Base-by-base conservation (phyloP, 2,329 filamentous ascomycete species). In the Akanthomyces lecanii region DNA sequence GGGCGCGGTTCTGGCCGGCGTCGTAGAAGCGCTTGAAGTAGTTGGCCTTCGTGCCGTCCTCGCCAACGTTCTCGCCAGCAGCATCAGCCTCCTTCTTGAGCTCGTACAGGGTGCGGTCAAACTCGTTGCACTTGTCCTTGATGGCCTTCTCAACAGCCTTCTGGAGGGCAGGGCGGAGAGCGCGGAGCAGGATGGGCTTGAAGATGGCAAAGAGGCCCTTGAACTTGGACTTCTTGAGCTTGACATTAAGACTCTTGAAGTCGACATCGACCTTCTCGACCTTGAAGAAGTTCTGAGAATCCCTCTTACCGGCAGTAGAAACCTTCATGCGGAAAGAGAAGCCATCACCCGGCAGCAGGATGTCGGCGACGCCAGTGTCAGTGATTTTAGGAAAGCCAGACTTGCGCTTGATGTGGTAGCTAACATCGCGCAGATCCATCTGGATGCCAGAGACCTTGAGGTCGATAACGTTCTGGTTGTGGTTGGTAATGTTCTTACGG, bases 321-420 rank as follows among this genome's bases (percentile, higher is more conserved):
- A 97, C 84, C 73, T 92, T 91, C 72, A 98, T 86, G 77, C 92
- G 93, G 84, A 98, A 97, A 71, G 89, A 90, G 74, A 99, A 89
- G 42, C 95, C 95, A 50, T 89, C 85, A 38, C 93, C 95, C 30
- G 90, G 91, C 61, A 99, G 85, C 72, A 92, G 86, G 70, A 99
- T 87, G 73, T 98, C 93, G 78, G 90, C 88, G 38, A 98, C 82
- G 79, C 95, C 95, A 52, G 86, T 90, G 73, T 99, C 95, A 21
- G 86, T 92, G 74, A 98, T 81, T 16, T 88, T 84, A 3, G 93
- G 94, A 82, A 97, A 97, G 10, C 95, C 94, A 71, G 92, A 81
- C 85, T 99, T 98, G 78, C 89, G 91, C 80, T 95, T 95, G 78
- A 99, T 83, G 76, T 98, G 93, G 83, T 93, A 98, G 75, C 90